Evolutionary conservation across 345 rosid genomes (phyloP), one percentile per base, ranked within the genome.

Genomic region (Limnanthes douglasii): DNA sequence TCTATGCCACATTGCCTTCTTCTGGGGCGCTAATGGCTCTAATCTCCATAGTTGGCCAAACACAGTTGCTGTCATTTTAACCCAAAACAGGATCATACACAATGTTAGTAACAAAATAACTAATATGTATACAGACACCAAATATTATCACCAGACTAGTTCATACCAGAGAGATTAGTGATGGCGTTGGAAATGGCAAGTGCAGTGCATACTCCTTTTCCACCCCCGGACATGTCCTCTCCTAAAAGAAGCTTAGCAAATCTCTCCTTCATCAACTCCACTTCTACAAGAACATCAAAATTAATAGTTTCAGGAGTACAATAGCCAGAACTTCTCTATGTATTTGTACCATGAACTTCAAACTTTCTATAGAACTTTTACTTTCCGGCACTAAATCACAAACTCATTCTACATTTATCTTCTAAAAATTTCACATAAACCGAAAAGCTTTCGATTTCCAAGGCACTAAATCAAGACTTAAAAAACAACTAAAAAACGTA

Each of bases 161-260:
- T 9, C 30, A 11, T 8, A 77, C 96, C 99, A 43, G 96, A 85
- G 44, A 85, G 96, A 60, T 92, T 92, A 15, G 99, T 92, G 53
- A 92, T 85, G 40, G 99, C 96, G 56, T 92, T 92, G 22, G 93
- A 92, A 56, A 92, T 85, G 20, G 99, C 93, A 36, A 92, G 94
- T 1, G 99, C 99, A 15, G 93, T 81, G 48, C 96, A 92, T 24
- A 85, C 99, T 18, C 99, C 96, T 63, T 92, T 85, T 4, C 99
- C 96, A 37, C 96, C 93, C 13, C 96, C 99, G 9, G 99, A 92
- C 99, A 92, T 92, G 57, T 92, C 99, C 35, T 92, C 99, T 32
- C 99, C 99, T 1, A 90, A 54, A 37, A 92, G 85, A 31, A 92
- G 78, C 75, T 92, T 92, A 4, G 96, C 88, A 43, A 85, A 92